Evolutionary conservation across 1,284 basidiomycete genomes (phyloP), one percentile per base, ranked within the genome.

Genomic region (Cutaneotrichosporon sp.): DNA sequence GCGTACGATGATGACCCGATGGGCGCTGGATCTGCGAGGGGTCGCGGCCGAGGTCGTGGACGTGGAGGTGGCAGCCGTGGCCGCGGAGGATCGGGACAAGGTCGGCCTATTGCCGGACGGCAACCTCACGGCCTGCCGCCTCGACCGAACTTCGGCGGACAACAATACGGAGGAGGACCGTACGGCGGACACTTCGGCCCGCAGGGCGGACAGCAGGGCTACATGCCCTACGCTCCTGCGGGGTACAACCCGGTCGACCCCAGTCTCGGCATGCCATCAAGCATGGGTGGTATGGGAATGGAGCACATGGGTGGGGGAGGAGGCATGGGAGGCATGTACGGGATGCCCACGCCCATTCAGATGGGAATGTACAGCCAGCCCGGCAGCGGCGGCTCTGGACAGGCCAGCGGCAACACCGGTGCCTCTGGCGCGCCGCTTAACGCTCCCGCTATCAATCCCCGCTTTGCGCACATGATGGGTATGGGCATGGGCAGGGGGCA

Each of bases 371-470:
- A 38, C 19, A 17, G 19, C 35, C 35, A 38, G 35, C 24, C 24
- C 19, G 35, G 35, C 33, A 49, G 42, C 35, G 20, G 34, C 34
- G 20, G 16, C 17, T 34, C 16, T 11, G 25, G 42, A 34, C 22
- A n/a, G 25, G 22, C 39, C 46, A 34, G 32, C 48, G 8, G 38
- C n/a, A n/a, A n/a, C n/a, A n/a, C n/a, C n/a, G n/a, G n/a, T n/a
- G n/a, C n/a, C n/a, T n/a, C n/a, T n/a, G n/a, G n/a, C n/a, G n/a
- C n/a, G n/a, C n/a, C n/a, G n/a, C n/a, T n/a, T 29, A 24, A 55
- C 37, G 64, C 56, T 24, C 65, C 66, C 4, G 72, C 68, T 1
- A 72, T 73, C 63, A 75, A 75, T 56, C 72, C 72, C 20, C 50
- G 65, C 16, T 73, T 75, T 42, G 69, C 68, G 37, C 62, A 62